phyloP scores from a whole-genome alignment of 2,329 filamentous ascomycete genomes.

The Verticillium nonalfalfae region DNA sequence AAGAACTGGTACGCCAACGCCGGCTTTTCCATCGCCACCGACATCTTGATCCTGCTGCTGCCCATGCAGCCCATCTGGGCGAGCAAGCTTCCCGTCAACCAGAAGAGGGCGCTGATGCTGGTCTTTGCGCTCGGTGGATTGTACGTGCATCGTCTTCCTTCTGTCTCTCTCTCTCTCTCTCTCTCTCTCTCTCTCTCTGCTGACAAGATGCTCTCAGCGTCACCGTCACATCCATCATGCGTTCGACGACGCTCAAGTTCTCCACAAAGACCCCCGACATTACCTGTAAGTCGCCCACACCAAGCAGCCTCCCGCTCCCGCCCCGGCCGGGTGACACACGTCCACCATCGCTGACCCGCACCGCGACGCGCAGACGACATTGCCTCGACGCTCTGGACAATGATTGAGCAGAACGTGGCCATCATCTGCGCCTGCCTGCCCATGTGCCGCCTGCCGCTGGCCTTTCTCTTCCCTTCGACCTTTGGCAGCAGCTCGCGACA shows the following conservation, averaged over 20 bases:
- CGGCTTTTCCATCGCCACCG: conserved; percentile 37
- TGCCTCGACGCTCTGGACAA: conserved; percentile 28
- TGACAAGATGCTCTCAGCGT: conserved; percentile 9
- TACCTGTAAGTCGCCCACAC: conserved; percentile 20
- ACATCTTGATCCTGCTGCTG: conserved; percentile 36
- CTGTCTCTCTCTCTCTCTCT: too few species aligned
- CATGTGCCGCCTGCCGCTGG: conserved; percentile 30
- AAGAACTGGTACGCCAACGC: conserved; percentile 44
- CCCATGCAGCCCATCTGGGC: conserved; percentile 40
- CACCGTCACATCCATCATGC: conserved; percentile 33
- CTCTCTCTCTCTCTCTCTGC: too few species aligned
- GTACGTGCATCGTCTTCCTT: too few species aligned
- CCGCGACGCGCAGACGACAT: conserved; percentile 20
- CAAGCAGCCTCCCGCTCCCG: too few species aligned
- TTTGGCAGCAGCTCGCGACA: conserved; percentile 15
- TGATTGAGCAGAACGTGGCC: conserved; percentile 30
- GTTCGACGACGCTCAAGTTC: conserved; percentile 30
- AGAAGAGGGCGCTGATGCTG: conserved; percentile 32
- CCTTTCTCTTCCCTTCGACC: conserved; percentile 25
- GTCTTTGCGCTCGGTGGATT: conserved; percentile 35
- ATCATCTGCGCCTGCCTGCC: conserved; percentile 32
- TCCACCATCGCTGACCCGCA: not conserved
- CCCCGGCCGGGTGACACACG: too few species aligned
- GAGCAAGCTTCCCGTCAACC: conserved; percentile 31
- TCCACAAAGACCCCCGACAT: conserved; percentile 29